Evolutionary conservation across 768 basidiomycete species (phyloP), one percentile per base, ranked within the genome.

Genomic region (Kwoniella sp.): DNA sequence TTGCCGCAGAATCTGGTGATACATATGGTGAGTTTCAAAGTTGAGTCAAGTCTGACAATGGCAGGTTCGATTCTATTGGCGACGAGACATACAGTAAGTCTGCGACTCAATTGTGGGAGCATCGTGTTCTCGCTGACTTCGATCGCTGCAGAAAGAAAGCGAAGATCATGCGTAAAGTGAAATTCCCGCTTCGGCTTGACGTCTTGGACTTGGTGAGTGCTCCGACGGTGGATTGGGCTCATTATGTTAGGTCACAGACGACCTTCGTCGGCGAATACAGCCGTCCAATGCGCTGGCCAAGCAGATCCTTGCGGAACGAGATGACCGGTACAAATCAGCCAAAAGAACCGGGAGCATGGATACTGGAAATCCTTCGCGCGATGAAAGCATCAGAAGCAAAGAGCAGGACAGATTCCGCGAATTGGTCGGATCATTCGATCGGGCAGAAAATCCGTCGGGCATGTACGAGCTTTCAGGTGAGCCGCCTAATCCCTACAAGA

Each of bases 131-230:
- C 13, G 41, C 47, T 64, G 48, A 52, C 28, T 53, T 5, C n/a
- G 15, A 23, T 22, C 15, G 23, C n/a, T 17, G 2, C 25, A 73
- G 72, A 52, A 71, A 83, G 83, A 98, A 98, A 77, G 88, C 95
- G 1, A 98, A 99, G 83, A 95, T 98, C 78, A 93, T 99, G 95
- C 81, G 81, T 48, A 90, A 89, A 84, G 93, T 99, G 66, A 96
- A 93, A 81, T 97, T 97, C 81, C 88, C 90, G 0, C 85, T 87
- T 48, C 92, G 95, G 70, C 88, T 92, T 61, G 94, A 97, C 73
- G 90, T 89, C 0, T 76, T 90, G 41, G 93, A 95, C 60, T 83
- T 96, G 41, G 86, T 80, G 28, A 65, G 74, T 45, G 11, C 25
- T 20, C 11, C 8, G 26, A 11, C 15, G 29, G 20, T 5, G 15